Conservation (phyloP, 2,329 filamentous ascomycete genomes). For the Thelonectria discophora region DNA sequence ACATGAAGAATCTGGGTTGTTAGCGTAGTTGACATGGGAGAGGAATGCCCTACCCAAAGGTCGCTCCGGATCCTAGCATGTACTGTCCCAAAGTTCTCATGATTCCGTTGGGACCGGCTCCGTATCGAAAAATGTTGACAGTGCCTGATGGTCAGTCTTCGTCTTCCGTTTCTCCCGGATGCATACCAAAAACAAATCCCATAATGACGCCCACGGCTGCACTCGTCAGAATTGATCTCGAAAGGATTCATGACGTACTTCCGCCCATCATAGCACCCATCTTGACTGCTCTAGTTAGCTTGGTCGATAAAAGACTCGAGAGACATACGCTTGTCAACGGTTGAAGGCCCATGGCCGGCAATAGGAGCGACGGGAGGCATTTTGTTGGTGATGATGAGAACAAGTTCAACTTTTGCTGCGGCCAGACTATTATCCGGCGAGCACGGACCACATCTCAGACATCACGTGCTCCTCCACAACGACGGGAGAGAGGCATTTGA, state of each 20-base stretch:
- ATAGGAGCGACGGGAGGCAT: conserved; percentile 56
- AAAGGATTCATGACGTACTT: conserved; percentile 69
- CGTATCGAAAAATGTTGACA: conserved; percentile 94
- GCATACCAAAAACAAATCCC: conserved; percentile 93
- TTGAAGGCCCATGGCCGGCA: conserved; percentile 59
- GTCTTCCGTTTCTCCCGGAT: background rate
- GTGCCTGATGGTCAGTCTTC: conserved; percentile 68
- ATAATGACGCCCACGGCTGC: conserved; percentile 94
- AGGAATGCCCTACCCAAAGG: too few species aligned
- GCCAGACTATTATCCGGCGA: too few species aligned
- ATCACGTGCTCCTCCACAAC: conserved; percentile 48
- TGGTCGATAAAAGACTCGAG: conserved; percentile 16
- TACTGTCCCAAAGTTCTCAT: conserved; percentile 95
- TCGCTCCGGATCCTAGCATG: conserved; percentile 93
- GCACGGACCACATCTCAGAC: conserved; percentile 30
- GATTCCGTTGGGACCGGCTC: conserved; percentile 91
- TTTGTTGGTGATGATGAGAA: background rate
- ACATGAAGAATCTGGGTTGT: conserved; percentile 87
- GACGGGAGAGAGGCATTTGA: conserved; percentile 39
- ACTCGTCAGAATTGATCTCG: conserved; percentile 43
- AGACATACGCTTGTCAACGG: conserved; percentile 61
- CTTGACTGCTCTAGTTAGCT: conserved; percentile 59
- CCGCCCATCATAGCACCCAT: conserved; percentile 99
- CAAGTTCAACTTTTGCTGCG: too few species aligned
- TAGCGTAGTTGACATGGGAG: conserved; percentile 24